Percentiles rank a stretch among this genome's conserved stretches.
These are phyloP conservation scores for Beverwykella pulmonaria DNA, from an alignment of 495 filamentous ascomycete species.

Conservation along the genomic window DNA sequence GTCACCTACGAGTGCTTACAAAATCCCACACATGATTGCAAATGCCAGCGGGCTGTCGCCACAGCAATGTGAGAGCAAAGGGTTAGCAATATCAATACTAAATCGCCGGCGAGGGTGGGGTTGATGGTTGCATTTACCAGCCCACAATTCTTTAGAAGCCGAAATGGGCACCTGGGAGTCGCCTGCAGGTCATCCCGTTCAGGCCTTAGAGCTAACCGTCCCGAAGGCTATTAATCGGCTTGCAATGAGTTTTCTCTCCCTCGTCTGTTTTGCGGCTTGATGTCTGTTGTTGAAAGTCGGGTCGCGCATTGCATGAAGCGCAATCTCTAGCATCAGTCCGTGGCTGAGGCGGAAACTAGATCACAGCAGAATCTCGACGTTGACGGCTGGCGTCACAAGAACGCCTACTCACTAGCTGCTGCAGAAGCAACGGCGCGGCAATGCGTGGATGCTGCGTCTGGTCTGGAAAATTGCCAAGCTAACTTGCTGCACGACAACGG, in stretches of 20 bases:
- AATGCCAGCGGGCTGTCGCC: neutral
- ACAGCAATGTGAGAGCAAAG: neutral
- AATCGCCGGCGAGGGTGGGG: constrained; percentile 5
- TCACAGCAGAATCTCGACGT: neutral
- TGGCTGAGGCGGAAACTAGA: neutral
- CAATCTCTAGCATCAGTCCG: neutral
- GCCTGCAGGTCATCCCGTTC: constrained; percentile 30
- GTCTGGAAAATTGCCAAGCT: constrained; percentile 13
- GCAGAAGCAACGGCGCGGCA: constrained; percentile 9
- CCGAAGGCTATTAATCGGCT: neutral
- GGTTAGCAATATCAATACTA: neutral
- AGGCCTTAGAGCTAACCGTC: neutral
- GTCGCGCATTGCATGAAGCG: neutral
- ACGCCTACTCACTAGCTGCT: constrained; percentile 2
- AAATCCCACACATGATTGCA: neutral
- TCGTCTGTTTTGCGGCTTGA: neutral
- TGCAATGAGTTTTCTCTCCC: neutral
- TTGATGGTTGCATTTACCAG: neutral
- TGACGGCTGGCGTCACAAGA: neutral
- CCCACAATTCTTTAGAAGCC: neutral
- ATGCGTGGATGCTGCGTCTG: neutral
- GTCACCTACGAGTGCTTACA: neutral
- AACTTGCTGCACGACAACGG: neutral
- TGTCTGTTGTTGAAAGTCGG: neutral
- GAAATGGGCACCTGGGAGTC: neutral